A percentile compares a stretch with the other conserved stretches of the same genome.
phyloP scores from a whole-genome alignment of 371 early-diverging fungal species.

The Mortierella sp. region DNA sequence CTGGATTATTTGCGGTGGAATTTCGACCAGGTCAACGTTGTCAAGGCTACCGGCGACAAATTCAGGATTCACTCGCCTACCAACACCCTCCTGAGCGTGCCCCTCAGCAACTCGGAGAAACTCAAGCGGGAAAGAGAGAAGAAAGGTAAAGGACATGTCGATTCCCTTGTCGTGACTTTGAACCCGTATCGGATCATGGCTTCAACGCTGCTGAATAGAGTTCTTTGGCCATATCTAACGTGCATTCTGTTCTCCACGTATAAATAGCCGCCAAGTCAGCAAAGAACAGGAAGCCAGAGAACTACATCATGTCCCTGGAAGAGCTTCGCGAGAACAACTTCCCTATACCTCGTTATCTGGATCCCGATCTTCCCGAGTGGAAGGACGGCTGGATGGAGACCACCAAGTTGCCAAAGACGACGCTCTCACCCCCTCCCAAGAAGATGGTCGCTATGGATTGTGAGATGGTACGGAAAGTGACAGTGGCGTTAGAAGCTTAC shows the following conservation, averaged over 20 bases:
- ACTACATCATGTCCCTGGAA: conserved; percentile 63
- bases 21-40: conserved; percentile 29
- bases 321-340: conserved; percentile 63
- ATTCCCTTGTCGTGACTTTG: too few species aligned
- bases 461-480: conserved; percentile 77
- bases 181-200: too few species aligned
- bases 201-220: too few species aligned
- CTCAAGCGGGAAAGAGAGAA: conserved; percentile 42
- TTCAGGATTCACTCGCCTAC: conserved; percentile 45
- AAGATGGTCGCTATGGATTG: conserved; percentile 82
- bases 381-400: conserved; percentile 69
- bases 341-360: conserved; percentile 68
- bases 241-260: background rate
- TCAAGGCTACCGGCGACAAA: conserved; percentile 41
- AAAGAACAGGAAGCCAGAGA: conserved; percentile 59
- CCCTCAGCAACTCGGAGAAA: conserved; percentile 49
- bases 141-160: conserved; percentile 35
- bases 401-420: conserved; percentile 42
- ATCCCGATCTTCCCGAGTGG: conserved; percentile 22
- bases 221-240: background rate
- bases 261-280: conserved; percentile 19
- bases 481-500: background rate
- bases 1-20: conserved; percentile 20
- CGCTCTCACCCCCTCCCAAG: conserved; percentile 41
- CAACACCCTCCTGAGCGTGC: conserved; percentile 47